Base-by-base conservation (phyloP, 208 protist genomes). In the Wallacemonas collosoma region DNA sequence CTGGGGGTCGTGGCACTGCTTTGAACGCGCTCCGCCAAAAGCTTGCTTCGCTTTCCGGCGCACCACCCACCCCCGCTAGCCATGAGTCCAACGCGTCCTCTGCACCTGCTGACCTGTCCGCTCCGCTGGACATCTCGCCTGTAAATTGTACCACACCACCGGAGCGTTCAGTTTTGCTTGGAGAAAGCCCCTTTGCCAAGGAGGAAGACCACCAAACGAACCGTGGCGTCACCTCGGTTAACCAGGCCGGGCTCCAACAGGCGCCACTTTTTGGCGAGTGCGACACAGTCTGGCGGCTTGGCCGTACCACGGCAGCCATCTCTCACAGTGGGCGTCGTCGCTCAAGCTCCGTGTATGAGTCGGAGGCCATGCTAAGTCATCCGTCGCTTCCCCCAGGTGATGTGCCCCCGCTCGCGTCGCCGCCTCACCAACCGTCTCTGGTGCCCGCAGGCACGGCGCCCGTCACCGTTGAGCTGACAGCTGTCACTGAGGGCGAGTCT, bases 1-100 rank as follows among this genome's bases (percentile, higher is more conserved):
- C 73, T 11, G 36, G 67, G 61, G 48, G 57, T 26, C 48, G 55
- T 39, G n/a, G 17, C 41, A 15, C 40, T 15, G 50, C 68, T 14
- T 68, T 73, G 7, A 14, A 17, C 14, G 60, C 60, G 14, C 66
- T 71, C 26, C 66, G 66, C 39, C 51, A 61, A 9, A 54, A 61
- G 41, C 53, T 71, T n/a, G 47, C 39, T 6, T 41, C 63, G 63
- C 47, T 57, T 17, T 40, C 36, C 3, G 48, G 63, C 36, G 11
- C 64, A 54, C 55, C 60, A 3, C 40, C 8, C 12, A 14, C 11
- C n/a, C 2, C 43, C 2, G 11, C 60, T n/a, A 6, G 4, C n/a
- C 6, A 45, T 12, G 5, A 1, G 50, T n/a, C 43, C 14, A 9
- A 44, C 9, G 50, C 38, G n/a, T 36, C 36, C 1, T 17, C 8